Conservation (phyloP, 2,329 filamentous ascomycete species). For the Alternaria triticimaculans region DNA sequence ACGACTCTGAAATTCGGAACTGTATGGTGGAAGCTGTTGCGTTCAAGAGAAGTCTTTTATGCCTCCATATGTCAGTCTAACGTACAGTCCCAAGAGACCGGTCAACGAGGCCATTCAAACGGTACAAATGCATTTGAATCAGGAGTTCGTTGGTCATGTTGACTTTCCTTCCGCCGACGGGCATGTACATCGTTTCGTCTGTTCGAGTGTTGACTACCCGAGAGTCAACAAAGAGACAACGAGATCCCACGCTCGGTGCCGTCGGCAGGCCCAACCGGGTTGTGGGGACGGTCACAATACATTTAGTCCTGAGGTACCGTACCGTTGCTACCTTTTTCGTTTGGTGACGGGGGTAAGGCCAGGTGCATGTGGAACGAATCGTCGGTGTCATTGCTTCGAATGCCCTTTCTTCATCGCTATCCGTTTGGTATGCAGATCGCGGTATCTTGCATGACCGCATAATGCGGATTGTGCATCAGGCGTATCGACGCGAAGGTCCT, state of each 20-base stretch:
- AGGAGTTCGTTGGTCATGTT: conserved; percentile 11
- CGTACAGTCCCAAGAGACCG: conserved; percentile 2
- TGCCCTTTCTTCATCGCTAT: not conserved
- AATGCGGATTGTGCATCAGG: not conserved
- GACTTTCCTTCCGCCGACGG: conserved; percentile 19
- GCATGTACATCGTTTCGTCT: conserved; percentile 6
- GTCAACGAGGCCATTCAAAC: conserved; percentile 19
- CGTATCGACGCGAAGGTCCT: not conserved
- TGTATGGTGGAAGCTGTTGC: not conserved
- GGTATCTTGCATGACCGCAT: not conserved
- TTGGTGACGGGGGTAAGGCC: not conserved
- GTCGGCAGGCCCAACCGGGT: not conserved
- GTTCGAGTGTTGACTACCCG: conserved; percentile 6
- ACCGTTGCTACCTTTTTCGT: not conserved
- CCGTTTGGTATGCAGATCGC: conserved; percentile 5
- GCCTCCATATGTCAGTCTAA: not conserved
- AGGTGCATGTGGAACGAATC: not conserved
- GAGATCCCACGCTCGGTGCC: not conserved
- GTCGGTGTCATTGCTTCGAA: not conserved
- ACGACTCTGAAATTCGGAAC: not conserved
- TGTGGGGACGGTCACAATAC: not conserved
- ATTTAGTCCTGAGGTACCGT: not conserved
- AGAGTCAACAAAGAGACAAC: conserved; percentile 4
- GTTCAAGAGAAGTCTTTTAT: conserved; percentile 1
- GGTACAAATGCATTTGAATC: conserved; percentile 7